Conservation (phyloP, 169 alveolate species). For the Eimeria praecox region DNA sequence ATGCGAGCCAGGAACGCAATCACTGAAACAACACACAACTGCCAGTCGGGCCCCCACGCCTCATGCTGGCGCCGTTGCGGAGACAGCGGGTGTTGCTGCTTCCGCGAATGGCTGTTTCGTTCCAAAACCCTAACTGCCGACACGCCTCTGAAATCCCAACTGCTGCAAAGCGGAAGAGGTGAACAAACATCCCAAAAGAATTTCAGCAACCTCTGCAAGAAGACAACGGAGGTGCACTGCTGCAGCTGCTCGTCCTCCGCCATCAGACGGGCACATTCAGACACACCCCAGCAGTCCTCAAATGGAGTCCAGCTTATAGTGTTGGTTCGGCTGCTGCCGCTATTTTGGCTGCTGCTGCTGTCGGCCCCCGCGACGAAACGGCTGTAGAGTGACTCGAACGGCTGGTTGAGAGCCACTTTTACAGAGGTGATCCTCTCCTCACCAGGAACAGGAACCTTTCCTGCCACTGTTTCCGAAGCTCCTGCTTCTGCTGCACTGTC, state of each 20-base stretch:
- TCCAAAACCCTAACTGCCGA: conserved; percentile 55
- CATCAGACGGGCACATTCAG: conserved; percentile 46
- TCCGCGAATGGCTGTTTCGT: neutral
- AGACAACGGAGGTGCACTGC: conserved; percentile 42
- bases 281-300: conserved; percentile 68
- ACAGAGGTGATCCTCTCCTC: neutral
- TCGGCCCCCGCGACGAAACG: neutral
- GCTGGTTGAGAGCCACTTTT: neutral
- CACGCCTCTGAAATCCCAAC: conserved; percentile 14
- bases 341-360: neutral
- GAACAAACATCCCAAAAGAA: conserved; percentile 35
- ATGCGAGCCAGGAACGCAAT: conserved; percentile 38
- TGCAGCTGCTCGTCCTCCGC: conserved; percentile 49
- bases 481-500: neutral
- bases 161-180: conserved; percentile 29
- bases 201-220: neutral
- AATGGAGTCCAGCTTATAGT: conserved; percentile 41
- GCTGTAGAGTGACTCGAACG: conserved; percentile 21
- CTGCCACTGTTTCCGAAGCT: neutral
- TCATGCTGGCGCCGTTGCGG: conserved; percentile 18
- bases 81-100: neutral
- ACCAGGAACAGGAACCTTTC: neutral
- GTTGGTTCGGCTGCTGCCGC: neutral
- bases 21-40: conserved; percentile 68
- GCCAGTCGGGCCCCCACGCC: conserved; percentile 65